Evolutionary conservation across 768 basidiomycete genomes (phyloP).

Genomic region (Termitomyces sp.): DNA sequence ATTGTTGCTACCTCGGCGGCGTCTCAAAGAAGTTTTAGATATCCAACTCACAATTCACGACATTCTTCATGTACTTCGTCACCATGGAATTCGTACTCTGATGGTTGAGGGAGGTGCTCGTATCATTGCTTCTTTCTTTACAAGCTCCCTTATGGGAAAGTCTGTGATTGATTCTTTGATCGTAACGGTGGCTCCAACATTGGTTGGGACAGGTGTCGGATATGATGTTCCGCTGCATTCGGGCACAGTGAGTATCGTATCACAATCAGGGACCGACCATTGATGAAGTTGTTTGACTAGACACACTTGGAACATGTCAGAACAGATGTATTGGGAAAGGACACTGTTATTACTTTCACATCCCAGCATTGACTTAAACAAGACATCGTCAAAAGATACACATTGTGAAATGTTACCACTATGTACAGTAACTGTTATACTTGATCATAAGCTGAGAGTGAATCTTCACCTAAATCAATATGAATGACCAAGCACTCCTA

Average conservation of each 20-base stretch:
- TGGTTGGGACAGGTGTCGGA: slow-evolving; percentile 71
- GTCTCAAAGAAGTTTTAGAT: neutral
- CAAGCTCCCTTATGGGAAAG: slow-evolving; percentile 13
- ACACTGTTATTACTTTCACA: slow-evolving; percentile 25
- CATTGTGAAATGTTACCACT: neutral
- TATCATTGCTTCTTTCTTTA: slow-evolving; percentile 72
- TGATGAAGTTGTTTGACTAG: neutral
- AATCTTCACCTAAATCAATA: neutral
- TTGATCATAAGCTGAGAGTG: neutral
- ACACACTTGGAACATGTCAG: slow-evolving; percentile 20
- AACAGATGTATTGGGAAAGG: slow-evolving; percentile 29
- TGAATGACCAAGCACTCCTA: neutral
- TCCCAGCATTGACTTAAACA: neutral
- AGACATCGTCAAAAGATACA: neutral
- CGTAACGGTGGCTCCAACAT: slow-evolving; percentile 80
- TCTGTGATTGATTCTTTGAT: slow-evolving; percentile 65
- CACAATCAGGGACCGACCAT: neutral
- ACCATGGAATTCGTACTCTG: slow-evolving; percentile 57
- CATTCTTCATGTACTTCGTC: slow-evolving; percentile 48
- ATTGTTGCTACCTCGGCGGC: too few relatives aligned
- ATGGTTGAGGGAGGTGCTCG: slow-evolving; percentile 97
- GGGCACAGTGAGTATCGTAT: slow-evolving; percentile 11
- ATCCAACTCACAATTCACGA: slow-evolving; percentile 33
- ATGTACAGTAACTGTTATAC: neutral
- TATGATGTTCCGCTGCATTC: slow-evolving; percentile 29